These are phyloP conservation scores for Brassica incana DNA, from an alignment of 345 rosid species.

Conservation along the genomic window DNA sequence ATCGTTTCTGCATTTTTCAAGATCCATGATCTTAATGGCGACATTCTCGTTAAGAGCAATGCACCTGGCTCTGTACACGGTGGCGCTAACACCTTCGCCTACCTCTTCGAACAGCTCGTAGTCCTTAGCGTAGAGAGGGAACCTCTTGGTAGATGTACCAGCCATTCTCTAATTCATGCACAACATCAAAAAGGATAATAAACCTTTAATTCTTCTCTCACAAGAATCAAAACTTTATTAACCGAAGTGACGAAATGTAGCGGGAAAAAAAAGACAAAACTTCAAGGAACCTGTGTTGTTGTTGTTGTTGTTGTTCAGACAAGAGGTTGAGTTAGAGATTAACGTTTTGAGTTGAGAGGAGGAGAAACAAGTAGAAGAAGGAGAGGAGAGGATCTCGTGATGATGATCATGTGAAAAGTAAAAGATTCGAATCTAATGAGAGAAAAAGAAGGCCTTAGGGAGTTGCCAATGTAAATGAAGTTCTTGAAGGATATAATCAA, in stretches of 20 bases:
- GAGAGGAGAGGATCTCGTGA: constrained; percentile 30
- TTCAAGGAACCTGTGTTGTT: constrained; percentile 2
- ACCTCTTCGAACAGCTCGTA: constrained; percentile 76
- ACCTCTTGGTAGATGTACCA: constrained; percentile 48
- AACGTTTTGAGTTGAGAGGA: not conserved
- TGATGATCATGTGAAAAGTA: not conserved
- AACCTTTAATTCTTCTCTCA: not conserved
- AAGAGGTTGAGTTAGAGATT: not conserved
- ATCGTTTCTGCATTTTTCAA: constrained; percentile 84
- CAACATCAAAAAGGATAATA: not conserved
- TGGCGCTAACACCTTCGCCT: constrained; percentile 89
- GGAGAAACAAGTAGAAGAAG: constrained; percentile 17
- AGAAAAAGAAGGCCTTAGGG: not conserved
- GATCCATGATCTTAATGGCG: constrained; percentile 78
- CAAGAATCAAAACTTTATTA: not conserved
- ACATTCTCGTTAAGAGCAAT: constrained; percentile 70
- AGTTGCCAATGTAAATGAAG: constrained; percentile 19
- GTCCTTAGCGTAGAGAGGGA: constrained; percentile 61
- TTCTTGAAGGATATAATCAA: not conserved
- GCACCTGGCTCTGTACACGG: constrained; percentile 80
- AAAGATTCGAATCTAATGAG: constrained; percentile 22
- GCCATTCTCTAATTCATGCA: constrained; percentile 21
- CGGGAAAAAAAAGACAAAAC: not conserved
- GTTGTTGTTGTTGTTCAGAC: not conserved
- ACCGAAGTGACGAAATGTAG: not conserved